Conservation (phyloP, 2,329 filamentous ascomycete species). For the Hypomyces rosellus region DNA sequence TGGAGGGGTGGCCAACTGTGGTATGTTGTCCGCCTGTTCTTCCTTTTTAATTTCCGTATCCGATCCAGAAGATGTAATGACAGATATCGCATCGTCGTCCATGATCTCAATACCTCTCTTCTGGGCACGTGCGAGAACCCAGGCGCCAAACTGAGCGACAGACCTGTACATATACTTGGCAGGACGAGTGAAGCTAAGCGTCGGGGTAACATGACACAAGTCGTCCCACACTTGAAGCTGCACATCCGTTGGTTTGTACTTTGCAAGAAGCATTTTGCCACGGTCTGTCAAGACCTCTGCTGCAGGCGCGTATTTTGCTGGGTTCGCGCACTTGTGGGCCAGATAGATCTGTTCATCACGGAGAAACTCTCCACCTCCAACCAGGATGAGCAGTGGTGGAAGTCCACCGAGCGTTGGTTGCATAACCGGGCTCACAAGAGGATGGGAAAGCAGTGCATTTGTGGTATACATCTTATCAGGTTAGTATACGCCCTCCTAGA, state of each 20-base stretch:
- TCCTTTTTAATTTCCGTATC: constrained; percentile 22
- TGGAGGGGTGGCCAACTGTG: constrained; percentile 13
- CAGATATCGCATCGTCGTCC: constrained; percentile 69
- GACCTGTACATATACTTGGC: constrained; percentile 95
- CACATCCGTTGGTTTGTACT: constrained; percentile 79
- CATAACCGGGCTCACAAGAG: constrained; percentile 81
- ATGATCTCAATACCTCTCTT: constrained; percentile 72
- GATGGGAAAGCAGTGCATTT: constrained; percentile 79
- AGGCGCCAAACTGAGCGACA: constrained; percentile 87
- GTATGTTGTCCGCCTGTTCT: constrained; percentile 16
- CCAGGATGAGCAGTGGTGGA: constrained; percentile 78
- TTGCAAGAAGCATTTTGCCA: constrained; percentile 52
- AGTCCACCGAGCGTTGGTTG: constrained; percentile 86
- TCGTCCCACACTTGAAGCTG: constrained; percentile 96
- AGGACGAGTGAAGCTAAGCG: constrained; percentile 90
- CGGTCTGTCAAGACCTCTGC: constrained; percentile 57
- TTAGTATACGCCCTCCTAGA: constrained; percentile 5
- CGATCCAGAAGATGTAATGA: constrained; percentile 59
- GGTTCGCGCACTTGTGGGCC: constrained; percentile 89
- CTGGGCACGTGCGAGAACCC: constrained; percentile 80
- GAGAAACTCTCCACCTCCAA: constrained; percentile 81
- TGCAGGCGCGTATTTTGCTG: constrained; percentile 65
- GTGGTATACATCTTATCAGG: constrained; percentile 59
- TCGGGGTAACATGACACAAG: constrained; percentile 85
- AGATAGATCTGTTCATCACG: constrained; percentile 93